Percentiles rank a stretch among this genome's conserved stretches.
These are phyloP conservation scores for Linum tenue DNA, from an alignment of 345 rosid species.

Conservation along the genomic window DNA sequence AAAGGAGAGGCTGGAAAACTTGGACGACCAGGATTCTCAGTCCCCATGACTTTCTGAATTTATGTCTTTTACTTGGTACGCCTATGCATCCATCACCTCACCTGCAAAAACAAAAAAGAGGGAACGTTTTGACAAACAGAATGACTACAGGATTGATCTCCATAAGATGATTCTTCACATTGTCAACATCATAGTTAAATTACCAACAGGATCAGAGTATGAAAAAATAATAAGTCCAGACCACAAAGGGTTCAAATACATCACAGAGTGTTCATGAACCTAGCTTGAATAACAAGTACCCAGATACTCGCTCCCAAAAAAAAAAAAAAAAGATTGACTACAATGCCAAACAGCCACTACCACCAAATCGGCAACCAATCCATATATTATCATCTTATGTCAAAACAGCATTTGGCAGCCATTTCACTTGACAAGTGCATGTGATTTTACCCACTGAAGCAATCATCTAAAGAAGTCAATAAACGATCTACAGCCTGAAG, in stretches of 20 bases:
- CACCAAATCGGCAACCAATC: background rate
- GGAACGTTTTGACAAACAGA: too few relatives aligned
- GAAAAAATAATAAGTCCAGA: too few relatives aligned
- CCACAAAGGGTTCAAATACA: background rate
- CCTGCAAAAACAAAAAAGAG: slow-evolving; percentile 27
- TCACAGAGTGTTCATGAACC: background rate
- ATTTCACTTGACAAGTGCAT: background rate
- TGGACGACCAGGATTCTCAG: slow-evolving; percentile 58
- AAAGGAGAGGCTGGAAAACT: slow-evolving; percentile 52
- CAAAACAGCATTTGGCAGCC: background rate
- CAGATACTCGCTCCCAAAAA: too few relatives aligned
- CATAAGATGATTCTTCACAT: slow-evolving; percentile 57
- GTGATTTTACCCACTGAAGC: background rate
- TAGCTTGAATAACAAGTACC: background rate
- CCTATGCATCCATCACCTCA: slow-evolving; percentile 27
- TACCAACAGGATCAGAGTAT: background rate
- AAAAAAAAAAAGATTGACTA: too few relatives aligned
- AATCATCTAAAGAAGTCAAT: background rate
- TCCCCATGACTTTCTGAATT: slow-evolving; percentile 39
- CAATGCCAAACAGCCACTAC: background rate
- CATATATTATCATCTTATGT: too few relatives aligned
- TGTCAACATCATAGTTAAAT: slow-evolving; percentile 34
- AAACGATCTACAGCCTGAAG: background rate
- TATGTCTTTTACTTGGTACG: slow-evolving; percentile 5
- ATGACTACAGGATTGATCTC: slow-evolving; percentile 7